Base-by-base conservation (phyloP, 257 asterid species). In the Fraxinus excelsior region DNA sequence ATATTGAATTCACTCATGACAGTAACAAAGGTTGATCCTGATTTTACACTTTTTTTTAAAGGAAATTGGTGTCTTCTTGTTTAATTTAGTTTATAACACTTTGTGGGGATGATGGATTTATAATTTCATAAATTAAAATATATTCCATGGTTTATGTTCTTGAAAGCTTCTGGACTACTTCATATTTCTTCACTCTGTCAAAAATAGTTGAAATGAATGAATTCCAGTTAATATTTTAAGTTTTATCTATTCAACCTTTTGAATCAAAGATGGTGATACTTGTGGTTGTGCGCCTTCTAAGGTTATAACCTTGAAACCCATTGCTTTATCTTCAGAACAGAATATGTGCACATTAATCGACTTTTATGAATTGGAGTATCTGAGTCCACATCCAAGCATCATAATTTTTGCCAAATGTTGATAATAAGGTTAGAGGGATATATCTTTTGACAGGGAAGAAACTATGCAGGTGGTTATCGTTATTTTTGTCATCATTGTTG, bases 1-100 rank as follows among this genome's bases (percentile, higher is more conserved):
- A n/a, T 89, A 64, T 42, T 93, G 80, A 95, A 95, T 82, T 86
- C 90, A 58, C 74, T 86, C 82, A 93, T 95, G 96, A 95, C 98
- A 4, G 68, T 88, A 37, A 90, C 91, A 21, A 95, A 95, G 99
- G 51, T 42, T 38, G 10, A 7, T 37, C 42, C 12, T 10, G 42
- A 37, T 37, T 37, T 37, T 42, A 42, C 49, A 42, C 49, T 42
- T 42, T 12, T 42, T 12, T 60, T n/a, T 9, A 25, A 60, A 60
- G 32, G 67, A 12, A 9, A n/a, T 60, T 60, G 29, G 32, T 60
- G 23, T 29, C 29, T 60, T 32, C 29, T 21, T 58, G 7, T 60
- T 60, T 60, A 60, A n/a, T 60, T 23, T 60, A 12, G 11, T 23
- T 7, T 60, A 16, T 49, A 4, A 16, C n/a, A 11, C 25, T n/a